Evolutionary conservation across 2,329 filamentous ascomycete species (phyloP), one percentile per base, ranked within the genome.

Genomic region (Penicillium sp.): DNA sequence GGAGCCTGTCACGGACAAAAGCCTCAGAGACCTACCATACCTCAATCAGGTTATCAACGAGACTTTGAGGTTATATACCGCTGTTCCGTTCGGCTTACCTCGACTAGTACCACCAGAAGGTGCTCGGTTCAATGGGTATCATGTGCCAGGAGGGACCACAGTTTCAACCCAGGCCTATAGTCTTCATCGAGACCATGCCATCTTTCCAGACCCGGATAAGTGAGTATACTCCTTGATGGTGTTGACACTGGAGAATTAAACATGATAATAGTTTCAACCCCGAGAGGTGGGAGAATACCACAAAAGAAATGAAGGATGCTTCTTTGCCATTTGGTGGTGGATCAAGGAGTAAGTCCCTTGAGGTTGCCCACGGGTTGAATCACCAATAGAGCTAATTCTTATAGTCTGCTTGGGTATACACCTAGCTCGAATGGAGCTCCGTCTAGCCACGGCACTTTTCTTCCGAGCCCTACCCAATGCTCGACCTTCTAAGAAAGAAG

Each of bases 301-400:
- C 55, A 0, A 59, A 60, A 34, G 69, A 71, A 34, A 72, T 76
- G 60, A 75, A 77, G 45, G 72, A 77, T 3, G 78, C 78, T 15
- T 85, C 83, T 55, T 81, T 82, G 72, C 82, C 83, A 0, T 87
- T 87, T 62, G 81, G 83, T 1, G 83, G 79, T 17, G 84, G 84
- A 0, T 80, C 83, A 0, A 72, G 83, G 22, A 83, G 63, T 65
- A 51, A 53, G 63, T 57, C 3, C 4, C 21, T 3, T 13, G 7
- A 13, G 4, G 13, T n/a, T 10, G 4, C 2, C 12, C 19, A 21
- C 19, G 19, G 12, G 12, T 15, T 17, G n/a, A 24, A 4, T 35
- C 17, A 39, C 7, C 9, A 33, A 45, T 8, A n/a, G 21, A 24
- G 5, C 51, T 49, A 9, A 54, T 9, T 4, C 22, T 24, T 26